phyloP scores from a whole-genome alignment of 2,329 filamentous ascomycete species.

The Fusarium succisae region DNA sequence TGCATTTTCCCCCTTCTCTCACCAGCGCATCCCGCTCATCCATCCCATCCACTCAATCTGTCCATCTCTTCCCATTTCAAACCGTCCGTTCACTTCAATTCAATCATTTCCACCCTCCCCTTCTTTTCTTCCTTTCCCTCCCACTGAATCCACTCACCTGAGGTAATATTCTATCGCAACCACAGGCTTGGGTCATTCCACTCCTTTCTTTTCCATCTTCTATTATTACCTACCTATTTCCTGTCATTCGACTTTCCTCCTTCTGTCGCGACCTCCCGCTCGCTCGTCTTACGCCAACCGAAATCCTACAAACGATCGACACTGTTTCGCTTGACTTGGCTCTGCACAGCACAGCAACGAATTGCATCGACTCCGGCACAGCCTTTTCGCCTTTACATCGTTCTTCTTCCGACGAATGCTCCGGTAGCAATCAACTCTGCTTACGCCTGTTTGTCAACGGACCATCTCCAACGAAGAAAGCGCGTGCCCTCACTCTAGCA shows the following conservation, averaged over 20 bases:
- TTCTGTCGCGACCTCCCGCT: conserved; percentile 7
- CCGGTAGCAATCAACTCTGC: conserved; percentile 42
- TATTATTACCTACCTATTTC: conserved; percentile 31
- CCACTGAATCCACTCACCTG: conserved; percentile 27
- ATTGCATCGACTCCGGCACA: conserved; percentile 14
- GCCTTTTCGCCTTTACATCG: conserved; percentile 17
- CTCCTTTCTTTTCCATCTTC: conserved; percentile 36
- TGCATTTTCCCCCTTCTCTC: conserved; percentile 27
- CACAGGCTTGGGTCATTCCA: conserved; percentile 36
- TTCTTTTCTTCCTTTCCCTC: conserved; percentile 29
- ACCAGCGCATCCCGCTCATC: conserved; percentile 28
- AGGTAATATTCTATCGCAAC: conserved; percentile 19
- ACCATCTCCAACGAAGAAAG: conserved; percentile 22
- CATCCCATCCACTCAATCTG: conserved; percentile 27
- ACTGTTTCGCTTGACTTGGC: conserved; percentile 24
- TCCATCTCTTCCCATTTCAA: conserved; percentile 31
- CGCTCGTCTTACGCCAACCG: conserved; percentile 17
- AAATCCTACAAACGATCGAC: conserved; percentile 29
- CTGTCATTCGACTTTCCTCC: conserved; percentile 27
- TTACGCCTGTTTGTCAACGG: conserved; percentile 5
- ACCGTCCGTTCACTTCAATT: conserved; percentile 33
- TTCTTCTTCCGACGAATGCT: conserved; percentile 39
- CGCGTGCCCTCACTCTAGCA: conserved; percentile 12
- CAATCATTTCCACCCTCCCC: conserved; percentile 29
- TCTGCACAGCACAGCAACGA: conserved; percentile 1